Percentiles rank a stretch among this genome's conserved stretches.
Conservation (phyloP, 495 filamentous ascomycete species). For the Staphylotrichum tortipilum region DNA sequence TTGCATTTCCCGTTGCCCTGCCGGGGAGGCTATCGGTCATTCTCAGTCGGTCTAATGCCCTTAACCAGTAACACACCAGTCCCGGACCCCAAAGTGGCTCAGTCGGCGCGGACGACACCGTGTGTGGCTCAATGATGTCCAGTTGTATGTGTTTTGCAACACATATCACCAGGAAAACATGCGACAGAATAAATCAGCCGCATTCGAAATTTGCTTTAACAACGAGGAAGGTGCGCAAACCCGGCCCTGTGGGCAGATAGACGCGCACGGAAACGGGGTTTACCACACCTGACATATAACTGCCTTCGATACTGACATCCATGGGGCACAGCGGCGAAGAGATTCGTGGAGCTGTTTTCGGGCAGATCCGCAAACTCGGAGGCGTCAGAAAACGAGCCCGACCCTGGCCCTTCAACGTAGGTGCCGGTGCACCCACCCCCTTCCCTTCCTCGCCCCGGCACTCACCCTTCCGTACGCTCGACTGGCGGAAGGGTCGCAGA, state of each 20-base stretch:
- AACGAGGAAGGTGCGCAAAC: conserved; percentile 28
- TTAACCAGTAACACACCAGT: conserved; percentile 48
- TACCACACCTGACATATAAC: not conserved
- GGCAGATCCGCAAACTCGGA: conserved; percentile 16
- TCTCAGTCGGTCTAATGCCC: not conserved
- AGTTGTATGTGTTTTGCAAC: conserved; percentile 53
- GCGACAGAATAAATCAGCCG: conserved; percentile 33
- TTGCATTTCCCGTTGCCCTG: too few species aligned
- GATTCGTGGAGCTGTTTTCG: conserved; percentile 35
- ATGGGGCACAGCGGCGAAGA: conserved; percentile 21
- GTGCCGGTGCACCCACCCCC: too few species aligned
- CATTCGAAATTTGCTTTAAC: conserved; percentile 40
- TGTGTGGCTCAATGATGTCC: conserved; percentile 53
- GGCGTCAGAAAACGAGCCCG: conserved; percentile 21
- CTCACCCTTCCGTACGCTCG: too few species aligned
- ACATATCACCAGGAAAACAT: conserved; percentile 46
- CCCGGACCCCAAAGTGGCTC: conserved; percentile 51
- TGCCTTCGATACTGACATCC: not conserved
- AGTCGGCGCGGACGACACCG: conserved; percentile 39
- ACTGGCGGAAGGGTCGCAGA: too few species aligned
- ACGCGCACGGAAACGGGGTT: too few species aligned
- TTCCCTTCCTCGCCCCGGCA: too few species aligned
- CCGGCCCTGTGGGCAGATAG: not conserved
- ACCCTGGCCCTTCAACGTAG: conserved; percentile 1
- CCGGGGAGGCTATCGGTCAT: too few species aligned